Base-by-base conservation (phyloP, 495 filamentous ascomycete species). In the Daldinia caldariorum region DNA sequence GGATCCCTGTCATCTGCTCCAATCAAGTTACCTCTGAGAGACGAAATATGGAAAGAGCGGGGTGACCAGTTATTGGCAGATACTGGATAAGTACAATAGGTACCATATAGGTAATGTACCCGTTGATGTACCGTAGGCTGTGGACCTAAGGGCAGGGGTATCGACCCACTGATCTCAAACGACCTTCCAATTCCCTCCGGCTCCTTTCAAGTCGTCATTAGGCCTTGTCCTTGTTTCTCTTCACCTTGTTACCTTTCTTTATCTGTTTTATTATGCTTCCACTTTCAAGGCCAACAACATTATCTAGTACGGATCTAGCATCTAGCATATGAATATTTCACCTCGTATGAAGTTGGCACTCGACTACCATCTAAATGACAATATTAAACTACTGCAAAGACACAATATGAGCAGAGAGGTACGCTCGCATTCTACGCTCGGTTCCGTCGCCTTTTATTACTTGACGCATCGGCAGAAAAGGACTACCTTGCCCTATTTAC, bases 391-490 rank as follows among this genome's bases (percentile, higher is more conserved):
- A 47, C 43, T 9, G 43, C 43, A 47, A 47, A 47, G 9, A 47
- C 43, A 1, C 26, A 26, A 22, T 47, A 47, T 47, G 18, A 22
- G 43, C 20, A 47, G 43, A 47, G 43, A 47, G 43, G 22, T 16
- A 18, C 22, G 22, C 43, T 7, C 43, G 43, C 18, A 16, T 47
- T 47, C 18, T 9, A 22, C 12, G 16, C 9, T 47, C 62, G 58
- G 50, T 31, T 59, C 55, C 16, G 55, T 64, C 58, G 62, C 53
- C 14, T 60, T 66, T 70, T 66, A 70, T 70, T 70, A 58, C 61
- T 69, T n/a, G 59, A 63, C 43, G 47, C 58, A 29, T 71, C 68
- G 70, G 64, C 56, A 72, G 64, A 72, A 68, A 68, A 61, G 64
- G 65, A 20, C 54, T 51, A 61, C 65, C 39, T 65, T 14, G 60